These are phyloP conservation scores for Kluyveromyces nonfermentans DNA, from an alignment of 805 yeast species.

Conservation along the genomic window DNA sequence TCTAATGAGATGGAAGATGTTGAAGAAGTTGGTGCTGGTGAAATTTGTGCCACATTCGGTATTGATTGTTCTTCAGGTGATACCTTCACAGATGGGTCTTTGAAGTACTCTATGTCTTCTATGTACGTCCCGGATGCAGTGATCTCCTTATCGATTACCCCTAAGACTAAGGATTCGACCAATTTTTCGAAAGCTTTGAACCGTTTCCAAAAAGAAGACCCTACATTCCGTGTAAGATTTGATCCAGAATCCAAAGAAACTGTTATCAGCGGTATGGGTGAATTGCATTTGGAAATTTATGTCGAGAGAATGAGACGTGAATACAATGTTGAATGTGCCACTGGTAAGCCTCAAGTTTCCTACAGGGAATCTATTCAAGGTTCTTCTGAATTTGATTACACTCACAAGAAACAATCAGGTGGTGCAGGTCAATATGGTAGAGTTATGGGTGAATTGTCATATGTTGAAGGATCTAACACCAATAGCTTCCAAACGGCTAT, in stretches of 20 bases:
- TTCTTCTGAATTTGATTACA: slow-evolving; percentile 74
- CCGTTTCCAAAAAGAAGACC: slow-evolving; percentile 97
- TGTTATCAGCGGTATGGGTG: slow-evolving; percentile 93
- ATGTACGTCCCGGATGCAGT: slow-evolving; percentile 99
- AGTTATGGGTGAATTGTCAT: slow-evolving; percentile 75
- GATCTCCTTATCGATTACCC: slow-evolving; percentile 82
- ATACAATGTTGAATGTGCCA: slow-evolving; percentile 87
- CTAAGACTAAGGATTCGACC: slow-evolving; percentile 76
- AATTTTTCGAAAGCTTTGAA: slow-evolving; percentile 95
- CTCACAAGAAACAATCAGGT: slow-evolving; percentile 97
- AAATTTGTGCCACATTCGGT: slow-evolving; percentile 98
- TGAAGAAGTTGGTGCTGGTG: slow-evolving; percentile 93
- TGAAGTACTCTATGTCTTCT: slow-evolving; percentile 84
- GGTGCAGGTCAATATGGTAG: slow-evolving; percentile 99
- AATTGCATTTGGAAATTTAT: slow-evolving; percentile 91
- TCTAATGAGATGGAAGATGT: slow-evolving; percentile 98
- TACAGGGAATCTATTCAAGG: slow-evolving; percentile 85
- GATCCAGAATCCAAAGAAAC: slow-evolving; percentile 91
- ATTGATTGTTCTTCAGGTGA: slow-evolving; percentile 99
- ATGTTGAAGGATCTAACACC: slow-evolving; percentile 39
- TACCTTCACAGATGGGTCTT: slow-evolving; percentile 80
- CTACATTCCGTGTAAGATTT: slow-evolving; percentile 88
- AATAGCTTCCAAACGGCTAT: slow-evolving; percentile 78
- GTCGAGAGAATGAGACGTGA: slow-evolving; percentile 98
- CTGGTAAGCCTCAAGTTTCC: slow-evolving; percentile 97